Evolutionary conservation across 1,284 basidiomycete species (phyloP), one percentile per base, ranked within the genome.

Genomic region (Ceratobasidium sp.): DNA sequence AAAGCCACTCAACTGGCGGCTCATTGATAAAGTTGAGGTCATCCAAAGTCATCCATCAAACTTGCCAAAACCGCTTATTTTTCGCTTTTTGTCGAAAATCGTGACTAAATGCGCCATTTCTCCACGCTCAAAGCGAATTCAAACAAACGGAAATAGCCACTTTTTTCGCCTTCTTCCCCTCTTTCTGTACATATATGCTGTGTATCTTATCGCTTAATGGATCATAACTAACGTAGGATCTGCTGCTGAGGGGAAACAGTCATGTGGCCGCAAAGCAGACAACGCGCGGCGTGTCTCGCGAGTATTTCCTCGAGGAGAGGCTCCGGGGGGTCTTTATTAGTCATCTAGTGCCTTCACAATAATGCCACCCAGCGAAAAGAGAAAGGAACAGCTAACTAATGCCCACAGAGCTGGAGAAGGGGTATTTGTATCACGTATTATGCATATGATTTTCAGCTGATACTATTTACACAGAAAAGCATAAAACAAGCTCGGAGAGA

Each of bases 21-120:
- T n/a, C n/a, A n/a, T n/a, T n/a, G n/a, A 36, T 65, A 65, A 65
- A 51, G 64, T 1, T 14, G 64, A 33, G 48, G 64, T 51, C 48
- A 66, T 14, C 48, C 47, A 66, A 1, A 27, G 24, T 22, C 64
- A 47, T 27, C 48, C 64, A 66, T 19, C 64, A 31, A 33, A 66
- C 48, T 36, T 53, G 27, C n/a, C n/a, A 36, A 50, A 33, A 31
- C 29, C 24, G 47, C 29, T 47, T 50, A 33, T 48, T 31, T 51
- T 44, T 51, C 22, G 48, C 48, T 27, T 4, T 1, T 27, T 14
- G 19, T 19, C n/a, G 14, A 33, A 51, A 31, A 31, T 33, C 31
- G 47, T 33, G 7, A 1, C 2, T 53, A 51, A 31, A 66, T 66
- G 50, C 64, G 24, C 7, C 14, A 48, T 66, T 51, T 66, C 44